Percentiles rank a stretch among this genome's conserved stretches.
Evolutionary conservation across 225 moss, liverwort and hornwort species (phyloP).

Genomic region (Asterella californica): DNA sequence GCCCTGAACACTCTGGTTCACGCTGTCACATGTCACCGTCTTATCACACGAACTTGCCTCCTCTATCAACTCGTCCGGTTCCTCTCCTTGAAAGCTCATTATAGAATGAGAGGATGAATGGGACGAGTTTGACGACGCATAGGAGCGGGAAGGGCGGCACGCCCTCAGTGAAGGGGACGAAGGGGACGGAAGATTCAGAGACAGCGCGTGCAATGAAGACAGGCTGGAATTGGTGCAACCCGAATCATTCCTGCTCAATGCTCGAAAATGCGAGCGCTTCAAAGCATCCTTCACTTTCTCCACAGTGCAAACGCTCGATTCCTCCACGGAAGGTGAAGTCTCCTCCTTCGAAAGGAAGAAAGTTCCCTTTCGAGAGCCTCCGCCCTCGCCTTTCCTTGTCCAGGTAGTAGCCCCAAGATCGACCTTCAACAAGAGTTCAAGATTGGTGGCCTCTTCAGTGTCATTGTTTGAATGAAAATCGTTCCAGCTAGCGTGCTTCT

Average conservation of each 20-base stretch:
- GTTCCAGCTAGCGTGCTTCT: conserved; percentile 25
- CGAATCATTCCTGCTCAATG: conserved; percentile 3
- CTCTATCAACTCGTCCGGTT: conserved; percentile 20
- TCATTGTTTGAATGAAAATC: not conserved
- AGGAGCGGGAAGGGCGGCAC: conserved; percentile 30
- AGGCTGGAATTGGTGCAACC: conserved; percentile 2
- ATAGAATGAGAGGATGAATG: conserved; percentile 62
- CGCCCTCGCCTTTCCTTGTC: not conserved
- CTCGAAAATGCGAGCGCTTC: conserved; percentile 43
- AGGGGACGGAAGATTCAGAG: conserved; percentile 17
- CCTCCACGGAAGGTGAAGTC: conserved; percentile 26
- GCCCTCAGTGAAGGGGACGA: conserved; percentile 5
- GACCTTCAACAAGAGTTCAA: conserved; percentile 29
- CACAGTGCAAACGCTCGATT: conserved; percentile 57
- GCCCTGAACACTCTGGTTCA: conserved; percentile 39
- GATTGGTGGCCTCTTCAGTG: conserved; percentile 10
- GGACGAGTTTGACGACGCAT: conserved; percentile 46
- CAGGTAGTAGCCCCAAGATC: not conserved
- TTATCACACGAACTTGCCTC: conserved; percentile 17
- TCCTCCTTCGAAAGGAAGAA: not conserved
- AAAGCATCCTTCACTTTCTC: conserved; percentile 59
- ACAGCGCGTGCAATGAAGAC: conserved; percentile 12
- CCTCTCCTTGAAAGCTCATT: conserved; percentile 71
- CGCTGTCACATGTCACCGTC: conserved; percentile 1
- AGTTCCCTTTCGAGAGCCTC: not conserved